Evolutionary conservation across 139 green algal species (phyloP).

Genomic region (Micractinium conductrix): DNA sequence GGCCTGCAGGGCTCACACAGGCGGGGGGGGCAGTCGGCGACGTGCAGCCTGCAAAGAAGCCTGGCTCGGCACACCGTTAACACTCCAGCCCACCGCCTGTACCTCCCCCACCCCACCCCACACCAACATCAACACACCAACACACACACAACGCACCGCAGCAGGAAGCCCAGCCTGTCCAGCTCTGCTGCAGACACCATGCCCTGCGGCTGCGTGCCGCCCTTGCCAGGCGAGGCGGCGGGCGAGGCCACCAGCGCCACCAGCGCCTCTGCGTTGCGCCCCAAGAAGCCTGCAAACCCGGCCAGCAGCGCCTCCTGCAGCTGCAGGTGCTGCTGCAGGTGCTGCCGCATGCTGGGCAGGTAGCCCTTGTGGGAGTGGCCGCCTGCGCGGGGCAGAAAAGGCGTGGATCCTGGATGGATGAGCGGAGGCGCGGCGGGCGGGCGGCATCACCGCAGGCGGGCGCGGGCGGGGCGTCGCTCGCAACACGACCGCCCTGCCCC

Average conservation of each 20-base stretch:
- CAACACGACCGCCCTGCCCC: neutral
- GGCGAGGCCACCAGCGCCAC: conserved; percentile 41
- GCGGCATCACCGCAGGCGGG: neutral
- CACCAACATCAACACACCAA: neutral
- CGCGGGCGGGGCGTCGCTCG: neutral
- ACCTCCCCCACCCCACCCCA: neutral
- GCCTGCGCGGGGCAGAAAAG: neutral
- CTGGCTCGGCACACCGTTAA: neutral
- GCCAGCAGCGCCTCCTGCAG: conserved; percentile 48
- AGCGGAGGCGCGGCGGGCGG: neutral
- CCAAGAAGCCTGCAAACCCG: conserved; percentile 52
- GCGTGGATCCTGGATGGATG: no score
- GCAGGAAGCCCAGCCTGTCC: conserved; percentile 71
- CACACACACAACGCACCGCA: conserved; percentile 17
- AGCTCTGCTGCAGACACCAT: conserved; percentile 65
- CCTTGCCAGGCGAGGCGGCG: neutral
- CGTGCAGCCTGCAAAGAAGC: neutral
- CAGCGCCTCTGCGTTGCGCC: conserved; percentile 37
- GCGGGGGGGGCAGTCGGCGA: neutral
- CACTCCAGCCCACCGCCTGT: neutral
- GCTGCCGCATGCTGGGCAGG: conserved; percentile 43
- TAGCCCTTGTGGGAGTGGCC: conserved; percentile 37
- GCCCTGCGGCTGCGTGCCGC: conserved; percentile 34
- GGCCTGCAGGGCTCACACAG: neutral
- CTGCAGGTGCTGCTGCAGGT: conserved; percentile 56